Base-by-base conservation (phyloP, 2,329 filamentous ascomycete species). In the Trichophyton simii region DNA sequence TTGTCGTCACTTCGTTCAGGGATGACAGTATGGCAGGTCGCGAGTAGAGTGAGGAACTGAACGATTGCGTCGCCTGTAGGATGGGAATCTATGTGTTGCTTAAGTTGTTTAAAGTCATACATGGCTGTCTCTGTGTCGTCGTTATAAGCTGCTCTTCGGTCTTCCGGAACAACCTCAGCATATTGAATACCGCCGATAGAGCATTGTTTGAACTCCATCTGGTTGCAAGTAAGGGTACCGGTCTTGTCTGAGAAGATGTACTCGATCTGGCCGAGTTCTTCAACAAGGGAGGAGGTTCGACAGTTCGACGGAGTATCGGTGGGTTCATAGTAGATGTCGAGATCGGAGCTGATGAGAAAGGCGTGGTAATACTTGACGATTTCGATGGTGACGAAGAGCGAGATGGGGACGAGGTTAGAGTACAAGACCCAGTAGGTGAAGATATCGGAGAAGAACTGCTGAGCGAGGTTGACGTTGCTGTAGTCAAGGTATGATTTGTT, bases 211-310 rank as follows among this genome's bases (percentile, higher is more conserved):
- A 97, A 99, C 73, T 97, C 92, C 94, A 99, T 97, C 81, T 90
- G 86, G 71, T 97, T 97, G 76, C 91, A 95, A n/a, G 92, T 97
- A 69, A 97, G 78, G 3, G 92, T 97, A 50, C 92, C 92, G 1
- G 92, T 97, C 79, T 97, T 97, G 79, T 97, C 92, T 0, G 91
- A 96, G 73, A 99, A 99, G 65, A 99, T 94, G 70, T 95, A 99
- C 71, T 97, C 94, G 52, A 99, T 95, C 82, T 97, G 96, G 61
- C 94, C 94, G 52, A 99, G 78, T 71, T 99, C 95, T 76, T 99
- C 94, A 9, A 99, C 94, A 71, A 99, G 79, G 66, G 91, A 96
- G 1, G 92, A 97, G 0, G 94, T 99, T 68, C 94, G 85, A 75
- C 94, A 99, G 66, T 94, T 95, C 3, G 94, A 91, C 11, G 94